Conservation (phyloP, 2,329 filamentous ascomycete species). For the Lecanoromycetidae sp. region DNA sequence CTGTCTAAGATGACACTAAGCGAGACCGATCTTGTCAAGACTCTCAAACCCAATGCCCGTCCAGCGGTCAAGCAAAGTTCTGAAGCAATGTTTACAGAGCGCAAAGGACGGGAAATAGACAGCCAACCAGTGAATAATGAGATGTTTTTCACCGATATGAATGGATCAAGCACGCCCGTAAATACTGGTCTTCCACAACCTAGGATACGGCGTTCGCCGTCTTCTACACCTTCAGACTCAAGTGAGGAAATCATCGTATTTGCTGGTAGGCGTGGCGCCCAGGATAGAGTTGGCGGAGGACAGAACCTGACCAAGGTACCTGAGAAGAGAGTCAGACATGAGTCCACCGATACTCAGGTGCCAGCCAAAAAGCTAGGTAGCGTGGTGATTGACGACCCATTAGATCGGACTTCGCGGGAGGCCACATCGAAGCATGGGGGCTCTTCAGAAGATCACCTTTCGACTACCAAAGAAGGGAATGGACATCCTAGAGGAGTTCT, state of each 20-base stretch:
- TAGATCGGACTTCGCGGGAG: too few relatives aligned
- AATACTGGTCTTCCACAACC: conserved; percentile 26
- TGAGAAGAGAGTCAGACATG: neutral
- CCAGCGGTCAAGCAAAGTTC: neutral
- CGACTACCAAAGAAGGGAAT: too few relatives aligned
- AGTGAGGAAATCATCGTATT: conserved; percentile 66
- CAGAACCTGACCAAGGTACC: neutral
- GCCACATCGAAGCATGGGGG: too few relatives aligned
- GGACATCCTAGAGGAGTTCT: too few relatives aligned
- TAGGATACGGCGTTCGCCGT: conserved; percentile 20
- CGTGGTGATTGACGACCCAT: conserved; percentile 4
- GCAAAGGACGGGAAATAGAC: neutral
- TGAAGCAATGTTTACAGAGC: neutral
- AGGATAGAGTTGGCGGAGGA: neutral
- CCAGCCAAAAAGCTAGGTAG: too few relatives aligned
- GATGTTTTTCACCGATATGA: conserved; percentile 28
- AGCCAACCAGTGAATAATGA: neutral
- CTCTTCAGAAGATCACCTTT: too few relatives aligned
- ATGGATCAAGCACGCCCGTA: conserved; percentile 21
- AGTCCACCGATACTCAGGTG: too few relatives aligned
- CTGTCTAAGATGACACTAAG: conserved; percentile 7
- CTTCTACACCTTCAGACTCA: conserved; percentile 41
- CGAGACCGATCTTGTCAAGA: neutral
- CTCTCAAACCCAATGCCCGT: neutral
- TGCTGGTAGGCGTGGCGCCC: conserved; percentile 37